phyloP scores from a whole-genome alignment of 192 early-diverging fungal genomes.

The Borealophlyctis nickersoniae region DNA sequence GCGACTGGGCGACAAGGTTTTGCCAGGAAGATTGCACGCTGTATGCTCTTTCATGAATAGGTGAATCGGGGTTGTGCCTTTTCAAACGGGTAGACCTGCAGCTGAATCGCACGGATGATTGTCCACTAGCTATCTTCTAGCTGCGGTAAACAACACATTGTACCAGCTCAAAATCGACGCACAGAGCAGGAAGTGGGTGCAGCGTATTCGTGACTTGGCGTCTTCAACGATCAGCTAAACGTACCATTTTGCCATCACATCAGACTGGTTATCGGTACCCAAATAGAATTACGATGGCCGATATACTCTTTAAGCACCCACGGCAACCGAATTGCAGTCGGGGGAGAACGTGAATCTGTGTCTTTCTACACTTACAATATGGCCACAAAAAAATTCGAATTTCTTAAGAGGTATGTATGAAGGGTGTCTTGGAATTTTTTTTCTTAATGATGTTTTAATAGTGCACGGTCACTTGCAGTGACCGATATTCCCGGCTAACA shows the following conservation, averaged over 20 bases:
- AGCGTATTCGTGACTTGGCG: constrained; percentile 1
- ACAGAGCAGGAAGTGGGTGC: constrained; percentile 37
- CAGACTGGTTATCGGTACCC: constrained; percentile 42
- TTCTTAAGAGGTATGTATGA: constrained; percentile 33
- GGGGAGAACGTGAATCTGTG: constrained; percentile 32
- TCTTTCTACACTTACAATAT: constrained; percentile 37
- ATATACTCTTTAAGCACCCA: constrained; percentile 36
- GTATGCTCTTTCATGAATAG: constrained; percentile 40
- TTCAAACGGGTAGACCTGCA: constrained; percentile 7
- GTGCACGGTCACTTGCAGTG: constrained; percentile 24
- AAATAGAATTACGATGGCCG: constrained; percentile 25
- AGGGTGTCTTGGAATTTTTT: background rate
- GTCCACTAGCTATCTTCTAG: constrained; percentile 38
- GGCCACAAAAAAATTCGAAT: constrained; percentile 31
- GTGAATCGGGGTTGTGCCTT: constrained; percentile 12
- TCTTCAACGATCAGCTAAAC: too few species aligned
- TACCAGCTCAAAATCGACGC: constrained; percentile 51
- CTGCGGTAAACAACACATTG: constrained; percentile 31
- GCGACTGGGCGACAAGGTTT: constrained; percentile 34
- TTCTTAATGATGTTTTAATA: too few species aligned
- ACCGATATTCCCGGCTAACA: constrained; percentile 7
- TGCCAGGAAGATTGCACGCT: constrained; percentile 29
- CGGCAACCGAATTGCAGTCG: constrained; percentile 35
- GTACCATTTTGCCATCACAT: background rate
- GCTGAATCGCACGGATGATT: background rate